phyloP scores from a whole-genome alignment of 1,284 basidiomycete species.

The Ceratobasidium sp. region DNA sequence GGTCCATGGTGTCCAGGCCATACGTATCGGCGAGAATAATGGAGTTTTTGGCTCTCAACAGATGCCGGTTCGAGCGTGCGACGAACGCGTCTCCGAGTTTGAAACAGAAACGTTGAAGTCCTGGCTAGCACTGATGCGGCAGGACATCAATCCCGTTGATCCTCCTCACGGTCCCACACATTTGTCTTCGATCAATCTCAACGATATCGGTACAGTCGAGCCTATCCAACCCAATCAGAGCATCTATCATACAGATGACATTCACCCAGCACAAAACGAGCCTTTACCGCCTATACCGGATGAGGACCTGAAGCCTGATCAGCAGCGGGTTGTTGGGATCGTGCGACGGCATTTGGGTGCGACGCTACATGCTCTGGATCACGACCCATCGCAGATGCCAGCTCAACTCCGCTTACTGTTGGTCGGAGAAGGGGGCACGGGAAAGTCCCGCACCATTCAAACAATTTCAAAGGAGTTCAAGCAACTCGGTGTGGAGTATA shows the following conservation, averaged over 20 bases:
- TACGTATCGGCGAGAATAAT: not conserved
- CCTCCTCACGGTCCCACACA: too few relatives aligned
- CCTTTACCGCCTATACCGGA: not conserved
- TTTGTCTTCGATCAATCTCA: too few relatives aligned
- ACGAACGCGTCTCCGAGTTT: not conserved
- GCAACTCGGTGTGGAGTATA: constrained; percentile 2
- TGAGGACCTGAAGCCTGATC: constrained; percentile 4
- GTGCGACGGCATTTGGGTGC: constrained; percentile 19
- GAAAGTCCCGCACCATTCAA: constrained; percentile 59
- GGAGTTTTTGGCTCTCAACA: not conserved
- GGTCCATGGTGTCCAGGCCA: constrained; percentile 4
- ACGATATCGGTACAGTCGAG: not conserved
- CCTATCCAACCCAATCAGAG: not conserved
- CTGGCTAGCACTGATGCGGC: not conserved
- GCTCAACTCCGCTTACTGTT: constrained; percentile 56
- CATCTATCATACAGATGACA: too few relatives aligned
- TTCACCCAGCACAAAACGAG: not conserved
- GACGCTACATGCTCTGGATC: not conserved
- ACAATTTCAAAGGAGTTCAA: constrained; percentile 52
- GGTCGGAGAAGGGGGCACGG: constrained; percentile 59
- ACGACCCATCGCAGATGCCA: not conserved
- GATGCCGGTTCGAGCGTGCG: not conserved
- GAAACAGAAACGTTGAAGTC: not conserved
- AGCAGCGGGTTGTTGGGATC: constrained; percentile 33
- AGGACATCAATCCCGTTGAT: too few relatives aligned